Evolutionary conservation across 1,139 yeast genomes (phyloP).

Genomic region (Debaryomyces sp.): DNA sequence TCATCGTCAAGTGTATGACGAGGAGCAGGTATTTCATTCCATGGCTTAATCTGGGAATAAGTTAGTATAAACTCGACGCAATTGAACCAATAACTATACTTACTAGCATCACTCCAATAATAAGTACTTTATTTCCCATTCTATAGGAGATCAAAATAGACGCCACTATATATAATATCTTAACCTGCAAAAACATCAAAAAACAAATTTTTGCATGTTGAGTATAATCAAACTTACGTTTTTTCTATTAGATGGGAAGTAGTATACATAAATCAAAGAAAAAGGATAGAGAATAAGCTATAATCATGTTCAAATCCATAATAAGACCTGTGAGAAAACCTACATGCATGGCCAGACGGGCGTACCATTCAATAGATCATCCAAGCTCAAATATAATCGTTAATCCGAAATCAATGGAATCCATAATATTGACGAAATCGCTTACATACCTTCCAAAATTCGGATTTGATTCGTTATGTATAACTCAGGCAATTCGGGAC

Average conservation of each 20-base stretch:
- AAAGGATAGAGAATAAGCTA: not conserved
- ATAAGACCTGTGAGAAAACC: not conserved
- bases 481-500: conserved; percentile 62
- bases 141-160: not conserved
- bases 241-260: not conserved
- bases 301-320: conserved; percentile 5
- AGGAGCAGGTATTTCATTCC: conserved; percentile 54
- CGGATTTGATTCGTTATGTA: conserved; percentile 69
- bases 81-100: not conserved
- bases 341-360: not conserved
- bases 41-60: conserved; percentile 51
- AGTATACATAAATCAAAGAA: not conserved
- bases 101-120: not conserved
- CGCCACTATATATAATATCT: conserved; percentile 3
- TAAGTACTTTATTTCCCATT: not conserved
- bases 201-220: not conserved
- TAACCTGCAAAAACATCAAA: conserved; percentile 4
- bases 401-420: conserved; percentile 32
- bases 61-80: conserved; percentile 12
- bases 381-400: conserved; percentile 36
- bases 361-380: conserved; percentile 42
- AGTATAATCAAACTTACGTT: not conserved
- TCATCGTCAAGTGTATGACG: conserved; percentile 58
- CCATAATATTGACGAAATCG: conserved; percentile 37
- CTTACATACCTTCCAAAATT: conserved; percentile 59